Conservation (phyloP, 257 asterid genomes). For the Echites panduratus region DNA sequence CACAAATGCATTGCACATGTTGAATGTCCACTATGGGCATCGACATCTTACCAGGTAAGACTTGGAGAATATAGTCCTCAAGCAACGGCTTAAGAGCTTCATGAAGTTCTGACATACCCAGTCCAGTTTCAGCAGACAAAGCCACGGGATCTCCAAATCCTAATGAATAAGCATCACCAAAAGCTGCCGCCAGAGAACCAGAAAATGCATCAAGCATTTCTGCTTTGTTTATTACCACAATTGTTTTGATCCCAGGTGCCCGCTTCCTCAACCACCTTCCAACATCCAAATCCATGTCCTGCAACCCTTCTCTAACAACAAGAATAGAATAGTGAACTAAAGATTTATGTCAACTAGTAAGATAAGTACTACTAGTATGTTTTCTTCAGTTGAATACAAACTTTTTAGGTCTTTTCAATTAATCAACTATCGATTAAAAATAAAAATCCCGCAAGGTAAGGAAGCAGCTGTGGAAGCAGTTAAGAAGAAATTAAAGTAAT, state of each 20-base stretch:
- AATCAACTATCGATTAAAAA: background rate
- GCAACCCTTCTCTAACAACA: slow-evolving; percentile 69
- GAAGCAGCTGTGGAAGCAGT: background rate
- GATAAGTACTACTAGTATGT: background rate
- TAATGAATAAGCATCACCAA: slow-evolving; percentile 77
- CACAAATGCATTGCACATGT: background rate
- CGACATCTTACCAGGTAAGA: slow-evolving; percentile 36
- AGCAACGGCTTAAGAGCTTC: slow-evolving; percentile 66
- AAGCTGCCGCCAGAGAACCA: slow-evolving; percentile 77
- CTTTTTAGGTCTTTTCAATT: background rate
- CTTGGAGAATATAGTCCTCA: slow-evolving; percentile 53
- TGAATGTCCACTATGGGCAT: background rate
- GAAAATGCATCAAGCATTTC: slow-evolving; percentile 68
- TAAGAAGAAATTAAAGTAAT: background rate
- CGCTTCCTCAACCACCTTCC: slow-evolving; percentile 94
- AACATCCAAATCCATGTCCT: slow-evolving; percentile 89
- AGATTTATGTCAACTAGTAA: background rate
- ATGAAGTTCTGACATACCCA: slow-evolving; percentile 76
- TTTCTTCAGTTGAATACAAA: background rate
- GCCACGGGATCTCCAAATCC: slow-evolving; percentile 97
- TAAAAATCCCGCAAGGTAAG: background rate
- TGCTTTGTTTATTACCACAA: slow-evolving; percentile 90
- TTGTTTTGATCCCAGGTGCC: slow-evolving; percentile 67
- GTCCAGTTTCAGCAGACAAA: slow-evolving; percentile 92
- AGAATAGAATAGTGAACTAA: slow-evolving; percentile 8